phyloP scores from a whole-genome alignment of 805 yeast genomes.

The Candida khao-thaluensis region DNA sequence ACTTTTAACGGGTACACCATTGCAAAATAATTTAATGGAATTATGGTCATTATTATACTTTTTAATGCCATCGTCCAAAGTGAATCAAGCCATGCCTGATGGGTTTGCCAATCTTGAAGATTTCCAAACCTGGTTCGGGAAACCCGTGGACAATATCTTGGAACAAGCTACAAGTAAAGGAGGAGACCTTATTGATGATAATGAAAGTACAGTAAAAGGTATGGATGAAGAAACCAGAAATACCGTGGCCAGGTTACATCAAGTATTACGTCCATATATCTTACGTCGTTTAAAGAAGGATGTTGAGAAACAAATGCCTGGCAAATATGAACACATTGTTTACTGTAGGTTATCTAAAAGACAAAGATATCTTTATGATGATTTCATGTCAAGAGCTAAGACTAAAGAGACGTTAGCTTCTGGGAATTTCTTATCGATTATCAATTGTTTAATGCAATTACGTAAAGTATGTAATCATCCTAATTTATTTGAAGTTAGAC shows the following conservation, averaged over 20 bases:
- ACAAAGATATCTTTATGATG: slow-evolving; percentile 89
- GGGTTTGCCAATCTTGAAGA: slow-evolving; percentile 96
- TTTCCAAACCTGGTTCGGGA: slow-evolving; percentile 98
- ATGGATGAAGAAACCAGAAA: slow-evolving; percentile 76
- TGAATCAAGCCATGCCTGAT: slow-evolving; percentile 74
- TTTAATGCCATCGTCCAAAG: slow-evolving; percentile 87
- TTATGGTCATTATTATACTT: slow-evolving; percentile 94
- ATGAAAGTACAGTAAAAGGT: slow-evolving; percentile 32
- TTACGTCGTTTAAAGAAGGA: slow-evolving; percentile 90
- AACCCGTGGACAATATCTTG: slow-evolving; percentile 89
- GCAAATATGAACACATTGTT: slow-evolving; percentile 90
- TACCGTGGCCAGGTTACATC: slow-evolving; percentile 87
- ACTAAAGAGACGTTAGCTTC: slow-evolving; percentile 91
- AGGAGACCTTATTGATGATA: slow-evolving; percentile 46
- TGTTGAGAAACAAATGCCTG: slow-evolving; percentile 99
- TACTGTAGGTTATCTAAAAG: slow-evolving; percentile 91
- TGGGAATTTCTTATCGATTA: slow-evolving; percentile 91
- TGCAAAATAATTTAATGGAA: slow-evolving; percentile 92
- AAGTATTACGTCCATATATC: slow-evolving; percentile 88
- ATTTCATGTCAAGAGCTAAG: slow-evolving; percentile 95
- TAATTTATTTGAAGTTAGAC: slow-evolving; percentile 92
- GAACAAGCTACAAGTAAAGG: slow-evolving; percentile 58
- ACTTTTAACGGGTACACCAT: slow-evolving; percentile 92
- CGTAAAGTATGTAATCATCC: slow-evolving; percentile 97
- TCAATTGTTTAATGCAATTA: slow-evolving; percentile 95